phyloP scores from a whole-genome alignment of 805 yeast species.

The Spathaspora arborariae region DNA sequence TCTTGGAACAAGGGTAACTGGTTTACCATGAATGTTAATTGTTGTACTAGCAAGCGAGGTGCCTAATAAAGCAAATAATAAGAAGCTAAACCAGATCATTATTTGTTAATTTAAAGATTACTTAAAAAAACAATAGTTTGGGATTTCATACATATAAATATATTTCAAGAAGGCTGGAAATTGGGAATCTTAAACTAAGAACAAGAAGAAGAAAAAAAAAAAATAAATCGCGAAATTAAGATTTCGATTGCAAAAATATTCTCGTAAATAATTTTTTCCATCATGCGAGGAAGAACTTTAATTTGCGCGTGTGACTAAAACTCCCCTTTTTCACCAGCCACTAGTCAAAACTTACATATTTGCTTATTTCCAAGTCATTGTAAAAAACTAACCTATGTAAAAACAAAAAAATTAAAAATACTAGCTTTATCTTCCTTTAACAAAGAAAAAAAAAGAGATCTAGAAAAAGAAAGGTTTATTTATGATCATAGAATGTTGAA shows the following conservation, averaged over 20 bases:
- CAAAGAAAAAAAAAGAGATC: neutral
- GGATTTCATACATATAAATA: too few species aligned
- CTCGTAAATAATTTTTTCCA: neutral
- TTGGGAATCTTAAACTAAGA: neutral
- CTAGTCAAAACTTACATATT: neutral
- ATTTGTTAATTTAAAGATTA: neutral
- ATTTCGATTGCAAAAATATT: neutral
- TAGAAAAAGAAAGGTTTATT: neutral
- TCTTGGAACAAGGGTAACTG: neutral
- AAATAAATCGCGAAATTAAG: neutral
- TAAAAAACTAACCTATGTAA: neutral
- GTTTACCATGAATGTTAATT: constrained; percentile 1
- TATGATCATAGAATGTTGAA: neutral
- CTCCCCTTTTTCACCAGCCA: neutral
- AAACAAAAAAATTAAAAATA: neutral
- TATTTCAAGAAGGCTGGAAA: too few species aligned
- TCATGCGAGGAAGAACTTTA: neutral
- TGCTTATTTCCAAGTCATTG: neutral
- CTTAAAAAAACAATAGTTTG: too few species aligned
- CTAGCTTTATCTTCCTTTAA: neutral
- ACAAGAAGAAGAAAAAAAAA: neutral
- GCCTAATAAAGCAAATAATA: neutral
- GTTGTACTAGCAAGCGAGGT: neutral
- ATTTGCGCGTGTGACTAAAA: neutral
- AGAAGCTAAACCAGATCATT: neutral